Evolutionary conservation across 441 rosid genomes (phyloP).

Genomic region (Omphalea diandra): DNA sequence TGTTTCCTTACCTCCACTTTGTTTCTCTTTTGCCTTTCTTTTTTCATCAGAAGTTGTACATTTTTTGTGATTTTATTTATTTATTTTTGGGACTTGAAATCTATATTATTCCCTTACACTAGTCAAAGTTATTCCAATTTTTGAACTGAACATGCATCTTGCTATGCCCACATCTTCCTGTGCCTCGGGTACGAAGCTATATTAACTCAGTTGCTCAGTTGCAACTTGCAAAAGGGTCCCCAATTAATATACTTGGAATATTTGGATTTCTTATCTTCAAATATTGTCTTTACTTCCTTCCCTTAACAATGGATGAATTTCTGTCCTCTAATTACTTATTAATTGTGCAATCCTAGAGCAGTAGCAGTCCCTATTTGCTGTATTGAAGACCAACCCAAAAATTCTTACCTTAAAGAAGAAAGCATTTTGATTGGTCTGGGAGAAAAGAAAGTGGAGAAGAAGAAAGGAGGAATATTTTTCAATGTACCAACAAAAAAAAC

Average conservation of each 20-base stretch:
- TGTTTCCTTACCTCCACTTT: conserved; percentile 48
- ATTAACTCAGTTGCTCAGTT: conserved; percentile 5
- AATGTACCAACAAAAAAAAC: no score
- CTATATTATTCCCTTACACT: conserved; percentile 11
- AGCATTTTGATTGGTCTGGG: no score
- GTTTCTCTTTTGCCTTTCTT: conserved; percentile 27
- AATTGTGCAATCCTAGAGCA: conserved; percentile 2
- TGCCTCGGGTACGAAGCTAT: conserved; percentile 22
- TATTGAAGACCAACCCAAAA: no score
- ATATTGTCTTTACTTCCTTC: conserved; percentile 29
- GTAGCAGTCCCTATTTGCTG: not conserved
- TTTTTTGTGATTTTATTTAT: not conserved
- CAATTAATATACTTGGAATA: not conserved
- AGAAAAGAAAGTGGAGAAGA: no score
- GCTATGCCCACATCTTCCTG: conserved; percentile 29
- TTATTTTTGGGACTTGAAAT: conserved; percentile 8
- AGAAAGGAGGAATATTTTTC: no score
- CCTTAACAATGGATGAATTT: conserved; percentile 6
- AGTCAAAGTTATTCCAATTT: conserved; percentile 36
- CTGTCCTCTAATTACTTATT: not conserved
- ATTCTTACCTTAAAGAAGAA: no score
- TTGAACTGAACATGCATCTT: conserved; percentile 33
- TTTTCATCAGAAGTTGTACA: conserved; percentile 19
- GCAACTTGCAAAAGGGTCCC: conserved; percentile 26
- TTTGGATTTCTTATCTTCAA: not conserved